Percentiles rank a stretch among this genome's conserved stretches.
Conservation (phyloP, 208 protist genomes). For the Wallacemonas sp. region DNA sequence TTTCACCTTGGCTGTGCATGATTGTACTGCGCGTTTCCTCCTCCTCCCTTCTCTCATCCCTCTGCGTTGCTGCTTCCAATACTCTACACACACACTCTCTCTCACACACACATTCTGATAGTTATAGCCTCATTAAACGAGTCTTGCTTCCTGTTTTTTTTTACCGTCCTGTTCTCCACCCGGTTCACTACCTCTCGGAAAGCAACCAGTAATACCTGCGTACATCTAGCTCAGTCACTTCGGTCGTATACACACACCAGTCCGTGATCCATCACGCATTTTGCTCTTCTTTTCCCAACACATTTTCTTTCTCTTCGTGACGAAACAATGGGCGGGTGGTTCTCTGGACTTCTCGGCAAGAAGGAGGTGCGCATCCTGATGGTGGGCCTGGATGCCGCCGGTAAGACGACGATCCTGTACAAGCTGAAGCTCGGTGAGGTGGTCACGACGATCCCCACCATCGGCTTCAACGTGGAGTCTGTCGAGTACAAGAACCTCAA, state of each 20-base stretch:
- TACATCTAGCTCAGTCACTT: no score
- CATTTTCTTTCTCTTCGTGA: constrained; percentile 13
- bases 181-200: background rate
- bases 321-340: constrained; percentile 45
- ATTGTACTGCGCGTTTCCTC: background rate
- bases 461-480: constrained; percentile 97
- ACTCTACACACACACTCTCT: no score
- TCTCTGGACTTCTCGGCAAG: constrained; percentile 90
- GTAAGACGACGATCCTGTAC: constrained; percentile 98
- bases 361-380: constrained; percentile 97
- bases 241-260: no score
- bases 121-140: background rate
- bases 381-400: constrained; percentile 98
- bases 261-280: no score
- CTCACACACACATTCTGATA: no score
- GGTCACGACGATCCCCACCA: constrained; percentile 96
- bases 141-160: constrained; percentile 14
- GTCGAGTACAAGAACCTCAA: constrained; percentile 97
- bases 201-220: background rate
- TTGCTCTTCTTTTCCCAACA: no score
- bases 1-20: constrained; percentile 1
- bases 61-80: no score
- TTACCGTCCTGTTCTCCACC: background rate
- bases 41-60: background rate
- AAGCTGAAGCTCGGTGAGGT: constrained; percentile 98